Conservation (phyloP, 768 basidiomycete species). For the Ramaria sp. region DNA sequence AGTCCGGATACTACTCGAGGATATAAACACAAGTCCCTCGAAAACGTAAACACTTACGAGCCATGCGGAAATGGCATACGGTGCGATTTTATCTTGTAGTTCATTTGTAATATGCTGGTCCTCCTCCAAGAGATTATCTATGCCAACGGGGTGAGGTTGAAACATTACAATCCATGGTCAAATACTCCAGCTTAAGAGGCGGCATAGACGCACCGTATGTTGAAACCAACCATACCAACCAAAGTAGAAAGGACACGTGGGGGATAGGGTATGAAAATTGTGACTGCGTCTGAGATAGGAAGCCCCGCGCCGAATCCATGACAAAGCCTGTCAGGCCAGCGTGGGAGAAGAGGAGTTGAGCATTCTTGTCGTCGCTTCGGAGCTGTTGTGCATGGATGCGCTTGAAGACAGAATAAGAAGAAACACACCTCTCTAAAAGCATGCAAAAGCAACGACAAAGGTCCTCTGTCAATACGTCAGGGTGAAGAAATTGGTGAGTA, state of each 20-base stretch:
- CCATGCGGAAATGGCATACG: not conserved
- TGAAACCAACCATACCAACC: not conserved
- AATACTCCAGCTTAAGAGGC: not conserved
- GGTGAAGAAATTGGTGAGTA: not conserved
- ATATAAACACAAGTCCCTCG: no score
- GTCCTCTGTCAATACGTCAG: not conserved
- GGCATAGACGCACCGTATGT: not conserved
- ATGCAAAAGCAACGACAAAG: constrained; percentile 1
- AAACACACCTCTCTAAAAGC: not conserved
- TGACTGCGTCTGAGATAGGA: no score
- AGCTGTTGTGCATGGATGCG: not conserved
- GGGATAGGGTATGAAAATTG: not conserved
- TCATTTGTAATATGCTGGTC: not conserved
- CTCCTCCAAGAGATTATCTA: not conserved
- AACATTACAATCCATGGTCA: not conserved
- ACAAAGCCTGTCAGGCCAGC: not conserved
- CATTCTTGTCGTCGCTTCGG: not conserved
- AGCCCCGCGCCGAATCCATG: not conserved
- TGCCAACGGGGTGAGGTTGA: not conserved
- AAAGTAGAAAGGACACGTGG: not conserved
- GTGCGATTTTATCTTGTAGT: not conserved
- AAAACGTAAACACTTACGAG: not conserved
- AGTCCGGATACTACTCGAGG: not conserved
- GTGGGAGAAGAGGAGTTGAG: not conserved
- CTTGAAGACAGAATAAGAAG: no score